These are phyloP conservation scores for Trichoderma asperelloides DNA, from an alignment of 495 filamentous ascomycete genomes.

Conservation along the genomic window DNA sequence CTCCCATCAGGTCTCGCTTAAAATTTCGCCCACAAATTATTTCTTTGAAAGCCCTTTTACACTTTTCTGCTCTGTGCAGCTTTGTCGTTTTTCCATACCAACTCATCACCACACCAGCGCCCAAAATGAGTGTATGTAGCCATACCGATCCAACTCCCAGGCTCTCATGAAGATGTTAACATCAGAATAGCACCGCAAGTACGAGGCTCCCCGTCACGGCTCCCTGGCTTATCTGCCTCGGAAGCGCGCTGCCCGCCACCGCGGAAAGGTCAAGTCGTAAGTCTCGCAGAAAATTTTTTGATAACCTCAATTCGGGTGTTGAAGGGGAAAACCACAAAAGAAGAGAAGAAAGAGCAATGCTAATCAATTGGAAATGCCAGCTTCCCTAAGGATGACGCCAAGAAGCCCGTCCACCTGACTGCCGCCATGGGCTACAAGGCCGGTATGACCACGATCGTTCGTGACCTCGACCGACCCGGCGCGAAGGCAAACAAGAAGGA, in stretches of 20 bases:
- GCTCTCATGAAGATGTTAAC: slow-evolving; percentile 1
- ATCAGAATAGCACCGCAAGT: slow-evolving; percentile 58
- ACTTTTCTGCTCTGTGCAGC: slow-evolving; percentile 8
- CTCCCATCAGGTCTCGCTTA: slow-evolving; percentile 6
- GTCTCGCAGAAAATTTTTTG: slow-evolving; percentile 18
- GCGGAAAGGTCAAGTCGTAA: slow-evolving; percentile 97
- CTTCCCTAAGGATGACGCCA: slow-evolving; percentile 99
- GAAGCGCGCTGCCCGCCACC: slow-evolving; percentile 92
- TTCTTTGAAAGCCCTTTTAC: neutral
- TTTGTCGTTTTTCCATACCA: slow-evolving; percentile 9
- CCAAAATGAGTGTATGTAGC: slow-evolving; percentile 10
- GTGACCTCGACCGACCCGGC: slow-evolving; percentile 97
- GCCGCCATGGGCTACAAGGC: slow-evolving; percentile 99
- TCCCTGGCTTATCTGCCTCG: slow-evolving; percentile 94
- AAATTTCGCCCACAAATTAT: slow-evolving; percentile 11
- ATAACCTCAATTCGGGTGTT: neutral
- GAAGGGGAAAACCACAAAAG: neutral
- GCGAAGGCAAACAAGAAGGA: slow-evolving; percentile 99
- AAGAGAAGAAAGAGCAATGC: neutral
- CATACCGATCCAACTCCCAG: neutral
- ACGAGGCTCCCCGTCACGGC: slow-evolving; percentile 91
- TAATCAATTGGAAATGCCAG: slow-evolving; percentile 33
- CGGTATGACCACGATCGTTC: slow-evolving; percentile 99
- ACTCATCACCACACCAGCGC: slow-evolving; percentile 10
- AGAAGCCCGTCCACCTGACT: slow-evolving; percentile 98